Conservation (phyloP, 2,329 filamentous ascomycete species). For the Knufia fluminis region DNA sequence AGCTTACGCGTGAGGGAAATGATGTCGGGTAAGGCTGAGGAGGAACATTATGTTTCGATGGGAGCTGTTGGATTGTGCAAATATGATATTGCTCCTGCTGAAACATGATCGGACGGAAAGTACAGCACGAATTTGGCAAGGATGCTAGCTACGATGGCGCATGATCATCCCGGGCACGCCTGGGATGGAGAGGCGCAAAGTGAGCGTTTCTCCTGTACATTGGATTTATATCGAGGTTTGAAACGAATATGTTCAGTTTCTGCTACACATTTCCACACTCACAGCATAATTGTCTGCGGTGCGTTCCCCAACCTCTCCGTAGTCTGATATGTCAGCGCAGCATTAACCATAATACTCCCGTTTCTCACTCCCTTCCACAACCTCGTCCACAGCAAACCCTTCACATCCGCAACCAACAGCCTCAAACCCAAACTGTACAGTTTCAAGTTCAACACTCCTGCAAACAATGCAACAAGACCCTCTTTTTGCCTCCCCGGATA, state of each 20-base stretch:
- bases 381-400: slow-evolving; percentile 50
- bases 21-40: too few species aligned
- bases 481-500: slow-evolving; percentile 19
- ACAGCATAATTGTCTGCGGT: slow-evolving; percentile 31
- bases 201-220: too few species aligned
- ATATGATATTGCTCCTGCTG: too few species aligned
- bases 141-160: too few species aligned
- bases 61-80: too few species aligned
- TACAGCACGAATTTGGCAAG: too few species aligned
- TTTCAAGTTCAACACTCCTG: slow-evolving; percentile 30
- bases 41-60: too few species aligned
- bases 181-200: too few species aligned
- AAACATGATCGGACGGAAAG: too few species aligned
- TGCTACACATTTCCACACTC: background rate
- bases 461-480: slow-evolving; percentile 23
- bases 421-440: slow-evolving; percentile 45
- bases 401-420: slow-evolving; percentile 44
- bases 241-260: background rate
- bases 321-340: slow-evolving; percentile 42
- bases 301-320: slow-evolving; percentile 30
- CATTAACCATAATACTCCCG: slow-evolving; percentile 52
- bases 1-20: too few species aligned
- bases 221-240: too few species aligned
- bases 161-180: too few species aligned
- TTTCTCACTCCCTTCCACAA: slow-evolving; percentile 47